Base-by-base conservation (phyloP, 208 protist species). In the Leishmania lainsoni region DNA sequence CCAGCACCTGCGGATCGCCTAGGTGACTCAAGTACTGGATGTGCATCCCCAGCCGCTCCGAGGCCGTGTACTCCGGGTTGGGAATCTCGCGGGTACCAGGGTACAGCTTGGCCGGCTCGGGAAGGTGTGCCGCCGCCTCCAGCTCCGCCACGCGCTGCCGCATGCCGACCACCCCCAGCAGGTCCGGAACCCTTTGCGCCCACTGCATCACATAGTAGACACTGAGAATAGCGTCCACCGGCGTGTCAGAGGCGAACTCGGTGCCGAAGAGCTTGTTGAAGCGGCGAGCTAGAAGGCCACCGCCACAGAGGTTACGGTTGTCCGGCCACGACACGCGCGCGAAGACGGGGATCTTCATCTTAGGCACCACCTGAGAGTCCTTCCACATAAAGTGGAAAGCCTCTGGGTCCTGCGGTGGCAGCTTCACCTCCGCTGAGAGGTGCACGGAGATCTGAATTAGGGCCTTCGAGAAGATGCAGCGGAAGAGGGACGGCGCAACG, bases 341-440 rank as follows among this genome's bases (percentile, higher is more conserved):
- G 81, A 98, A 98, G 45, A 98, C 93, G 22, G 95, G 95, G 29
- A 97, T 93, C 52, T 86, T 83, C 91, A 95, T 94, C 79, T 93
- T 90, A 20, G 95, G 95, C 78, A 93, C 76, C 72, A 92, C 93
- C 82, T 97, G 87, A 16, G 93, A 88, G 77, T 97, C 95, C 79
- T 93, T 94, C 94, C 95, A 98, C 59, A 98, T 70, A 45, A 95
- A 94, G 42, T 87, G 76, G 76, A 98, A 96, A 0, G 83, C 90
- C 76, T 97, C 92, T 16, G 90, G 90, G 85, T 98, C 95, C 76
- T 96, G 93, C 73, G 95, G 93, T 1, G 95, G 95, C 73, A 98
- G 87, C 85, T 97, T 97, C 68, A 98, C 95, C 89, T 97, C 93
- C 1, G 95, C 92, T 29, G 95, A 97, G 49, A 98, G 93, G 80